These are phyloP conservation scores for Pythium sukuiense DNA, from an alignment of 352 stramenopile genomes.

Conservation along the genomic window DNA sequence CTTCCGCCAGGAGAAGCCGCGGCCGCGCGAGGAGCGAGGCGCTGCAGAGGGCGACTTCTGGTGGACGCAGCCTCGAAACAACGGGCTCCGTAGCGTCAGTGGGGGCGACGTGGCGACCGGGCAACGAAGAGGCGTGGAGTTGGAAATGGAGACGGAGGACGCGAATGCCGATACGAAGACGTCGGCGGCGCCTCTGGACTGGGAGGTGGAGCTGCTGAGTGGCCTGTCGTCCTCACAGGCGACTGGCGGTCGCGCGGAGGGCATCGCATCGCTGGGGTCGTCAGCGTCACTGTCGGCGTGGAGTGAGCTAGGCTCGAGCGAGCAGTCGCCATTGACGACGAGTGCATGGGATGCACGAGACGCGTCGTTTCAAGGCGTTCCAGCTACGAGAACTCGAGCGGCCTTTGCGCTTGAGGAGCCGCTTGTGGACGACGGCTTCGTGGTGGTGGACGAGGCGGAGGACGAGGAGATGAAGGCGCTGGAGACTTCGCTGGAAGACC, in stretches of 20 bases:
- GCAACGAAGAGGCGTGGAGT: not conserved
- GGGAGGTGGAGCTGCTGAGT: slow-evolving; percentile 27
- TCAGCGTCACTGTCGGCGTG: slow-evolving; percentile 2
- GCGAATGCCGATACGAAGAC: not conserved
- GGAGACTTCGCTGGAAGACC: slow-evolving; percentile 35
- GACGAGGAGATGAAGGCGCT: slow-evolving; percentile 18
- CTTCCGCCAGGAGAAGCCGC: slow-evolving; percentile 58
- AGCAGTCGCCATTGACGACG: not conserved
- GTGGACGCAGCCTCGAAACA: slow-evolving; percentile 35
- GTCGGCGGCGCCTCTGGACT: slow-evolving; percentile 11
- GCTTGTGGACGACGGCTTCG: slow-evolving; percentile 12
- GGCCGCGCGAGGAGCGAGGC: slow-evolving; percentile 42
- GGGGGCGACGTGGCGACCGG: not conserved
- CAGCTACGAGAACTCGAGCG: not conserved
- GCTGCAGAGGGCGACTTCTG: slow-evolving; percentile 47
- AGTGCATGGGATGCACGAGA: not conserved
- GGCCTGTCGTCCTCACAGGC: slow-evolving; percentile 2
- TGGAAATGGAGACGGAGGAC: not conserved
- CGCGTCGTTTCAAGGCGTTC: no score
- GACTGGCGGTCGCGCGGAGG: not conserved
- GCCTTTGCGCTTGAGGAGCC: not conserved
- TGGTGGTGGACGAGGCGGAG: slow-evolving; percentile 2
- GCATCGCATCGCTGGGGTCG: not conserved
- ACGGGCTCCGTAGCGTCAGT: not conserved
- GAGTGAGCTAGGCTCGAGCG: not conserved